These are phyloP conservation scores for Colletotrichum siamense DNA, from an alignment of 2,329 filamentous ascomycete genomes.

Conservation along the genomic window DNA sequence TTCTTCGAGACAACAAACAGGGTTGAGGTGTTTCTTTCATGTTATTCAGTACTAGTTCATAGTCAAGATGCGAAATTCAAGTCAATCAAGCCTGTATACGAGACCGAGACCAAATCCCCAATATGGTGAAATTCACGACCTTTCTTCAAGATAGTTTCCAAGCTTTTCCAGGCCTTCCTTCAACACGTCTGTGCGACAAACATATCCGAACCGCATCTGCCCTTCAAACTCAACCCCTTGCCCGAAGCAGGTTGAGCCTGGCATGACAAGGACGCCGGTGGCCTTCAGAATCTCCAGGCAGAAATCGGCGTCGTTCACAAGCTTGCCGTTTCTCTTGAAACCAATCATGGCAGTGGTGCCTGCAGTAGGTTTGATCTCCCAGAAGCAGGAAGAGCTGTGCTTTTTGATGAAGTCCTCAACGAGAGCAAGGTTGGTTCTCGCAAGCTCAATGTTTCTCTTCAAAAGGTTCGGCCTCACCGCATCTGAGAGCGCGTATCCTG, in stretches of 20 bases:
- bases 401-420: conserved; percentile 71
- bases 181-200: conserved; percentile 72
- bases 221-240: conserved; percentile 69
- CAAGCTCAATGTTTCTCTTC: conserved; percentile 69
- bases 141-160: conserved; percentile 40
- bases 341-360: conserved; percentile 82
- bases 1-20: not conserved
- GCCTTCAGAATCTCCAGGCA: conserved; percentile 71
- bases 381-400: conserved; percentile 68
- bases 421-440: conserved; percentile 68
- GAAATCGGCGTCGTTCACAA: conserved; percentile 74
- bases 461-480: conserved; percentile 45
- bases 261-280: conserved; percentile 76
- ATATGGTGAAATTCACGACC: not conserved
- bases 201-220: conserved; percentile 79
- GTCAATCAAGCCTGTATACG: conserved; percentile 33
- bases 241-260: conserved; percentile 77
- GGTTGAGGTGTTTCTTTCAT: not conserved
- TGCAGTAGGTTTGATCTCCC: conserved; percentile 75
- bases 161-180: conserved; percentile 64
- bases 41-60: not conserved
- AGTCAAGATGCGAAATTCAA: conserved; percentile 22
- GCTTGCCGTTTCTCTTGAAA: conserved; percentile 64
- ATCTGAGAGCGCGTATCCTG: conserved; percentile 71
- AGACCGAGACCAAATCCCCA: not conserved